These are phyloP conservation scores for Marasmius tenuissimus DNA, from an alignment of 1,284 basidiomycete species.

Conservation along the genomic window DNA sequence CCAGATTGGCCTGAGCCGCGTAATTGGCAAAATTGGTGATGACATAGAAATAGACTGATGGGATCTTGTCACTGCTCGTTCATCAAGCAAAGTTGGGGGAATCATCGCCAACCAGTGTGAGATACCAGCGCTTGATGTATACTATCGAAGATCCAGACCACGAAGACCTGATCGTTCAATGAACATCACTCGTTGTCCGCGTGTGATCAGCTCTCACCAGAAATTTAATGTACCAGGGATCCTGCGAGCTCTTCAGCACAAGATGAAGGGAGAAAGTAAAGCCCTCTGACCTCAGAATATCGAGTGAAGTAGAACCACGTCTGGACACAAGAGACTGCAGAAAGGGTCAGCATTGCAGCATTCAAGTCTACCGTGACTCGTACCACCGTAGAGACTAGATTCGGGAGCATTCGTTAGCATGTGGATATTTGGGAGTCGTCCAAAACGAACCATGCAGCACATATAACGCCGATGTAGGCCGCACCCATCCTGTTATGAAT, in stretches of 20 bases:
- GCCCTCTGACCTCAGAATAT: constrained; percentile 35
- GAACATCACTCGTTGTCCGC: background rate
- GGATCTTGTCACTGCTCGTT: background rate
- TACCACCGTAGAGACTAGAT: constrained; percentile 49
- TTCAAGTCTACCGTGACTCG: background rate
- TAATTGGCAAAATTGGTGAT: constrained; percentile 50
- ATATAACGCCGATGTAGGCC: constrained; percentile 47
- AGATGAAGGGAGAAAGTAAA: background rate
- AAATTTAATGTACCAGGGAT: constrained; percentile 48
- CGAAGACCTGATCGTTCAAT: constrained; percentile 31
- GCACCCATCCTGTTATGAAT: constrained; percentile 40
- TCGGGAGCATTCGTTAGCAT: constrained; percentile 2
- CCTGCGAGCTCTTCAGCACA: constrained; percentile 23
- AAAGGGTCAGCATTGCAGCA: background rate
- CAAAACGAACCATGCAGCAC: constrained; percentile 42
- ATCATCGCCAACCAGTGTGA: constrained; percentile 41
- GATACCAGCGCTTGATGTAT: constrained; percentile 52
- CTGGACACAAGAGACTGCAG: constrained; percentile 51
- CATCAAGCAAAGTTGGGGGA: background rate
- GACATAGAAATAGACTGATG: constrained; percentile 50
- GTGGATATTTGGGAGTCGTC: background rate
- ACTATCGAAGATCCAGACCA: constrained; percentile 48
- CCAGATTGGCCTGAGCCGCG: constrained; percentile 33
- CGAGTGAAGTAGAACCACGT: constrained; percentile 53
- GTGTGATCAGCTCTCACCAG: constrained; percentile 32